Percentiles rank a stretch among this genome's conserved stretches.
Evolutionary conservation across 176 grass and related monocot genomes (phyloP).

Genomic region (Carex littledalei): DNA sequence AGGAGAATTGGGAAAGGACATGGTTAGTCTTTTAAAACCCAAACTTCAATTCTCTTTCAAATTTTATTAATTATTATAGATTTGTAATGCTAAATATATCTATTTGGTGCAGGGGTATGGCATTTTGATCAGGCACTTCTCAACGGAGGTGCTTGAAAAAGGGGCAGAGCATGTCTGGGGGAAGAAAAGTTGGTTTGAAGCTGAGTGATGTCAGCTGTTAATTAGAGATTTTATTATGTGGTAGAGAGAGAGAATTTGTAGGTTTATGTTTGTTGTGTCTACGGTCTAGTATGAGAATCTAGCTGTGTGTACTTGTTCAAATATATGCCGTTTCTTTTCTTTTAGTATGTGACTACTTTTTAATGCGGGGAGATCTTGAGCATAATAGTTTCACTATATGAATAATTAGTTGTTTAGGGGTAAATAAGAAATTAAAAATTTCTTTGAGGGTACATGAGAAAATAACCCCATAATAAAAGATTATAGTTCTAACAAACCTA

Average conservation of each 20-base stretch:
- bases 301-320: neutral
- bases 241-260: neutral
- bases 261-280: constrained; percentile 9
- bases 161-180: neutral
- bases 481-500: too few species aligned
- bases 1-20: constrained; percentile 88
- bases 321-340: constrained; percentile 5
- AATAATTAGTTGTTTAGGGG: too few species aligned
- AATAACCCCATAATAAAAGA: too few species aligned
- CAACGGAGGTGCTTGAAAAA: constrained; percentile 35
- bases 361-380: neutral
- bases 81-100: neutral
- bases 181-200: neutral
- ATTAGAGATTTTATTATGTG: neutral
- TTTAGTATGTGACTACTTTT: neutral
- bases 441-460: too few species aligned
- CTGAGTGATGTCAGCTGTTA: neutral
- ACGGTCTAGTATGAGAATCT: neutral
- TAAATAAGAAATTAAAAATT: too few species aligned
- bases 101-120: constrained; percentile 64
- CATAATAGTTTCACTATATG: neutral
- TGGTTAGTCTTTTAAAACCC: constrained; percentile 33
- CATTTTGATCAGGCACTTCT: constrained; percentile 83
- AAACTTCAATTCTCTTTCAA: neutral
- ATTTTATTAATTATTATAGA: neutral